Base-by-base conservation (phyloP, 805 yeast genomes). In the Suhomyces pyralidae region DNA sequence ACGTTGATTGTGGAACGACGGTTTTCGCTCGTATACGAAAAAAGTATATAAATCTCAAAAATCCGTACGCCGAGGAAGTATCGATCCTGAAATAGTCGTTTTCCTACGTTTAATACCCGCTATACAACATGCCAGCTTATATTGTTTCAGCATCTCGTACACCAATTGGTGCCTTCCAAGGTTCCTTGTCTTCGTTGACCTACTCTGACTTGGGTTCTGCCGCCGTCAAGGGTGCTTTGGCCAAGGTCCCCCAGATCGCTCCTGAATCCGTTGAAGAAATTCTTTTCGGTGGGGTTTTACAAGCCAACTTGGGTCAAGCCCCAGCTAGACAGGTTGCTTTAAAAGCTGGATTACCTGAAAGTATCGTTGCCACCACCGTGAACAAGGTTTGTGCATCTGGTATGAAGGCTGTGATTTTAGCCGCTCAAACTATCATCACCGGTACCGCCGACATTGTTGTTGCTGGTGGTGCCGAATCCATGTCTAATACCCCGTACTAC, bases 371-470 rank as follows among this genome's bases (percentile, higher is more conserved):
- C 54, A 82, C 97, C 51, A 88, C 97, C 40, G 81, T 93, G 60
- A 94, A 94, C 82, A 93, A 93, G 78, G 98, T 94, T 53, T 94
- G 99, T 78, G 96, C 99, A 42, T 88, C 97, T 10, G 98, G 97
- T 61, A 76, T 92, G 83, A 93, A 94, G 76, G 83, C 97, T 44
- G 84, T 91, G 64, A 90, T 92, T 63, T 73, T 88, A 55, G 99
- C 89, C 57, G 91, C 97, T 40, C 98, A 92, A 76, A 77, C 92
- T 50, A 92, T 93, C 62, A 71, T 88, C 66, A 81, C 94, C 59
- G 97, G 98, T 51, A 78, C 81, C 58, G 96, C 97, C 52, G 97
- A 92, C 65, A 85, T 94, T 55, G 94, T 94, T 45, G 88, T 94
- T 59, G 96, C 94, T 32, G 99, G 98, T 61, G 99, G 99, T 67